phyloP scores from a whole-genome alignment of 75 land plant species.

The Cunninghamia lanceolata region DNA sequence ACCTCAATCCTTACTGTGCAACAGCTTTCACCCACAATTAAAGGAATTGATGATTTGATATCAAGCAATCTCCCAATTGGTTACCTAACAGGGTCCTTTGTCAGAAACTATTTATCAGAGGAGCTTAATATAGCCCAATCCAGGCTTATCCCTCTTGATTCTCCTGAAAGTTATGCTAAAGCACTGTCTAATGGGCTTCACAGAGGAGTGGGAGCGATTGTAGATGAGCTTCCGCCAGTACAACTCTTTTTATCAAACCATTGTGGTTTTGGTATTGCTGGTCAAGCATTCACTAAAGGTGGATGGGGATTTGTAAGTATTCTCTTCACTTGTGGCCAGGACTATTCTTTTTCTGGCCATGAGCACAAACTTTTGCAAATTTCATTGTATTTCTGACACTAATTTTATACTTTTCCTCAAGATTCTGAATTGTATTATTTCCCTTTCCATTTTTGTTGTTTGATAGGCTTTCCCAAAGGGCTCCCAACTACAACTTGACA shows the following conservation, averaged over 20 bases:
- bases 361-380: neutral
- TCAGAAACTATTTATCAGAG: conserved; percentile 36
- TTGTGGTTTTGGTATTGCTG: conserved; percentile 54
- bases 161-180: conserved; percentile 41
- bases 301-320: conserved; percentile 93
- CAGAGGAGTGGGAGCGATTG: conserved; percentile 74
- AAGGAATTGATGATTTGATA: conserved; percentile 34
- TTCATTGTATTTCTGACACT: neutral
- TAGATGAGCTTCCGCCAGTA: conserved; percentile 62
- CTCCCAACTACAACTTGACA: conserved; percentile 75
- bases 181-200: conserved; percentile 42
- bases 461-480: conserved; percentile 83
- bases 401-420: neutral
- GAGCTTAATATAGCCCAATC: conserved; percentile 41
- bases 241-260: conserved; percentile 59
- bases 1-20: conserved; percentile 61
- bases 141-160: conserved; percentile 45
- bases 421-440: neutral
- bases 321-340: conserved; percentile 47
- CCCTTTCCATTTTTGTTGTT: neutral
- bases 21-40: conserved; percentile 34
- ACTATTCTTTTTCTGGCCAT: neutral
- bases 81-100: conserved; percentile 57
- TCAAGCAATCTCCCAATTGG: conserved; percentile 44
- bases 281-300: conserved; percentile 69